Conservation (phyloP, 768 basidiomycete genomes). For the Pleurotus sapidus region DNA sequence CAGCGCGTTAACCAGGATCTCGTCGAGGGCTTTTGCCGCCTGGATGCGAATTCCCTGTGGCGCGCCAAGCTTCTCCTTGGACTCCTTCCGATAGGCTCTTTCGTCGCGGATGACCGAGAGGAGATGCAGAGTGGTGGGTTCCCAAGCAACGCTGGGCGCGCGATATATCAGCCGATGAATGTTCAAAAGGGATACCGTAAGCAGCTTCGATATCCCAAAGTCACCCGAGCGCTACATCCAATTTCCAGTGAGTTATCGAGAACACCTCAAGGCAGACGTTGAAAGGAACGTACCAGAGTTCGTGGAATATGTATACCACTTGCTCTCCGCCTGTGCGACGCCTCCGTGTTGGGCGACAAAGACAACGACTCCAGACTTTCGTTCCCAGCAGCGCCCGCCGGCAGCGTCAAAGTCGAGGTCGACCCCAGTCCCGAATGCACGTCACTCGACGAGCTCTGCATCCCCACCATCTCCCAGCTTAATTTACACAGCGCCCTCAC, state of each 20-base stretch:
- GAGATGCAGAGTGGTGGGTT: constrained; percentile 75
- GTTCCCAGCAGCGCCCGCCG: constrained; percentile 29
- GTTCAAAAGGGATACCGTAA: constrained; percentile 77
- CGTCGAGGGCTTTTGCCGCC: constrained; percentile 84
- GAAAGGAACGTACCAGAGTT: constrained; percentile 55
- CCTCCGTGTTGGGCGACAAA: constrained; percentile 34
- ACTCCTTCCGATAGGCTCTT: neutral
- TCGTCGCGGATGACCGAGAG: constrained; percentile 71
- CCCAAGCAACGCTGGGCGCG: constrained; percentile 84
- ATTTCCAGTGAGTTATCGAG: neutral
- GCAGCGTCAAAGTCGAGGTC: constrained; percentile 21
- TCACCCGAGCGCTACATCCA: constrained; percentile 76
- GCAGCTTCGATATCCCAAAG: constrained; percentile 88
- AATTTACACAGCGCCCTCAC: constrained; percentile 75
- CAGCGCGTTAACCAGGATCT: constrained; percentile 76
- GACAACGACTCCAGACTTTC: constrained; percentile 22
- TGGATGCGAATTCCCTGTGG: constrained; percentile 83
- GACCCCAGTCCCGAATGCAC: too few relatives aligned
- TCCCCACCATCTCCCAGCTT: constrained; percentile 90
- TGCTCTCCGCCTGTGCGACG: constrained; percentile 63
- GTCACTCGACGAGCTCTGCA: constrained; percentile 41
- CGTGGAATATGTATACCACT: constrained; percentile 88
- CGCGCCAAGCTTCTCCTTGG: constrained; percentile 32
- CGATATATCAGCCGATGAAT: constrained; percentile 84
- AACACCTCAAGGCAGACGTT: neutral